Base-by-base conservation (phyloP, 225 moss, liverwort and hornwort genomes). In the Straminergon stramineum region DNA sequence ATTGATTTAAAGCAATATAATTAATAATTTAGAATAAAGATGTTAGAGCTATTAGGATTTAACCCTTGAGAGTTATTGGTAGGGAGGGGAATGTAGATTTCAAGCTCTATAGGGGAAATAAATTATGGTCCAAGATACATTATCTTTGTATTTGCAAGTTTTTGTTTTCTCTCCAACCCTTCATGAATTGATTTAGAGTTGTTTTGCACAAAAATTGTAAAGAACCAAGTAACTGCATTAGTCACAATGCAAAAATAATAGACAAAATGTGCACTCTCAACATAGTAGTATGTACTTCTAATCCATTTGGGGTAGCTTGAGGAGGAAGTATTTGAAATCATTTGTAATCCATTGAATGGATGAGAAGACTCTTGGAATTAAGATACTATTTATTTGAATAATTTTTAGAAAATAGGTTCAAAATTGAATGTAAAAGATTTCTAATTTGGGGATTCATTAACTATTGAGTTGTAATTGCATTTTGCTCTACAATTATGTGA, bases 1-100 rank as follows among this genome's bases (percentile, higher is more conserved):
- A 43, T 41, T n/a, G 9, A 2, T 27, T 1, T 24, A 0, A 15
- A 43, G 15, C 1, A 24, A 24, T 70, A 1, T n/a, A 34, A n/a
- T 69, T 26, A 5, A 73, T 9, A 43, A 41, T 26, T 41, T 27
- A 27, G 16, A 73, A 43, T 71, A 39, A 23, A 7, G 39, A 70
- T 70, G 14, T 39, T 70, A 8, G 8, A 70, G 24, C 39, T 70
- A 68, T 21, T 11, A 13, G 7, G 15, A 9, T 15, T 26, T 41
- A 71, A 6, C 5, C 14, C 3, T 41, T 71, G 8, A 19, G 6
- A 37, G 10, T 6, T 6, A 20, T 37, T 37, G 0, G 5, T 26
- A 41, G n/a, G 21, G 15, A 39, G 14, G 3, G 2, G 8, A 70
- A 24, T 70, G 15, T 41, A 70, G 41, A 41, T 14, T 70, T 70